Evolutionary conservation across 306 rosid species (phyloP).

Genomic region (Mimosa bimucronata): DNA sequence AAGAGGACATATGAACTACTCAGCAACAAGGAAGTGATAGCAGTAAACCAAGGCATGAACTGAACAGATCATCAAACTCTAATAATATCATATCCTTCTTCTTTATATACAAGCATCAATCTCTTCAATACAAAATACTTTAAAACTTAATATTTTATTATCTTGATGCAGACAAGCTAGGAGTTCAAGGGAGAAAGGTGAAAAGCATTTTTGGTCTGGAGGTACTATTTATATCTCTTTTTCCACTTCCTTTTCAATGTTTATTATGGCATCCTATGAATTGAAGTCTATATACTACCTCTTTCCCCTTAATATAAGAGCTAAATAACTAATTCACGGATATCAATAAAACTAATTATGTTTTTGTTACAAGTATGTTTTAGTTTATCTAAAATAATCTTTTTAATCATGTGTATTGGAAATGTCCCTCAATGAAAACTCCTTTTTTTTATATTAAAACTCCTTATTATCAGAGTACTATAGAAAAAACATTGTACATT

Average conservation of each 20-base stretch:
- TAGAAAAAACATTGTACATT: no score
- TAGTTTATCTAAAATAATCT: no score
- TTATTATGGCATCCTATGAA: background rate
- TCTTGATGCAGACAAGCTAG: constrained; percentile 53
- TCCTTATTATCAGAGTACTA: no score
- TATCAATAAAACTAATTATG: no score
- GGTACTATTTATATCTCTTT: constrained; percentile 35
- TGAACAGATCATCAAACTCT: background rate
- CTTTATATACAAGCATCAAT: background rate
- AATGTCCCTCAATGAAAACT: no score
- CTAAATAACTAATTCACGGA: no score
- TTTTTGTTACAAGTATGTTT: no score
- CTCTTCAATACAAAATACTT: constrained; percentile 11
- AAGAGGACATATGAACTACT: constrained; percentile 42
- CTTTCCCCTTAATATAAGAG: no score
- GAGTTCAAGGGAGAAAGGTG: constrained; percentile 68
- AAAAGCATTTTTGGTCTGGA: constrained; percentile 48
- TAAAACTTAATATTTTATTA: constrained; percentile 1
- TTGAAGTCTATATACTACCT: background rate
- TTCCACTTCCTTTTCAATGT: background rate
- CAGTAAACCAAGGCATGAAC: constrained; percentile 65
- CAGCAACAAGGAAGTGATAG: constrained; percentile 59
- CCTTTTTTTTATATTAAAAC: no score
- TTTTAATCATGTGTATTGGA: no score
- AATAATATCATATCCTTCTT: background rate